Evolutionary conservation across 2,329 filamentous ascomycete species (phyloP).

Genomic region (Penicillium sp.): DNA sequence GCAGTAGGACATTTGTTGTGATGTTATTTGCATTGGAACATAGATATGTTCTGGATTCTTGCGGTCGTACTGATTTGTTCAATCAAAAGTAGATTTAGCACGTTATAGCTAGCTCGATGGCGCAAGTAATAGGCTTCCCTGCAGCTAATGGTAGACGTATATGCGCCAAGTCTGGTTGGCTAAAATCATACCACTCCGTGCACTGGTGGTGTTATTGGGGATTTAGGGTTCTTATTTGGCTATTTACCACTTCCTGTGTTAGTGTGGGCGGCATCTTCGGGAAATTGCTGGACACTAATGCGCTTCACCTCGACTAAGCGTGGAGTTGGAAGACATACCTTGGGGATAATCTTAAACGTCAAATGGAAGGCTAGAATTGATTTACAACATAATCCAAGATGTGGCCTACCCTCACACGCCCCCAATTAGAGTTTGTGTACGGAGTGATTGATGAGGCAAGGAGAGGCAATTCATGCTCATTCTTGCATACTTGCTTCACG

Average conservation of each 20-base stretch:
- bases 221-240: neutral
- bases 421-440: neutral
- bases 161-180: neutral
- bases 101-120: neutral
- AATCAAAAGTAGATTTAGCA: neutral
- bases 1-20: neutral
- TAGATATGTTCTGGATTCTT: neutral
- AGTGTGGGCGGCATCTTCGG: neutral
- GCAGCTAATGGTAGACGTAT: neutral
- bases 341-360: no score
- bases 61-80: neutral
- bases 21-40: neutral
- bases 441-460: neutral
- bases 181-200: neutral
- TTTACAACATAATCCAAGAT: neutral
- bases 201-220: neutral
- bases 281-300: neutral
- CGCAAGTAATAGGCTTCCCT: neutral
- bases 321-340: no score
- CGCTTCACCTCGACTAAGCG: neutral
- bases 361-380: neutral
- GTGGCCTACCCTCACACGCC: neutral
- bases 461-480: neutral
- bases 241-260: neutral
- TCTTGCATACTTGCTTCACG: neutral